Evolutionary conservation across 2,329 filamentous ascomycete species (phyloP).

Genomic region (Cordyceps cateniannulata): DNA sequence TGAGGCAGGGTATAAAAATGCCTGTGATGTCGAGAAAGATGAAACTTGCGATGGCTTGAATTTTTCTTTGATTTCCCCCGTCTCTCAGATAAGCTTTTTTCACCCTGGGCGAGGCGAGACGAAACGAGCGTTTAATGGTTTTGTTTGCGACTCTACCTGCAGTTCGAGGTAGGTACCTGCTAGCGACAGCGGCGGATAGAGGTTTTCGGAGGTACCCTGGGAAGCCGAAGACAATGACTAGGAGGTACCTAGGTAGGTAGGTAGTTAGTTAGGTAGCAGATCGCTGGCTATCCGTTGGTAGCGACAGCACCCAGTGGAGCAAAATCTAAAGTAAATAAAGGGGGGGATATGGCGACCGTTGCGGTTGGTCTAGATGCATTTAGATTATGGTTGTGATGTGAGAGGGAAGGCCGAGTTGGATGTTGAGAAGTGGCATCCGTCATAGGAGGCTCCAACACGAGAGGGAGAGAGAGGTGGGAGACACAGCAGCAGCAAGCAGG

Average conservation of each 20-base stretch:
- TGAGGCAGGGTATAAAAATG: not conserved
- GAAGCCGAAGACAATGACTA: too few relatives aligned
- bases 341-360: not conserved
- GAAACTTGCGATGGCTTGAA: not conserved
- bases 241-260: too few relatives aligned
- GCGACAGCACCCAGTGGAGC: not conserved
- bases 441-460: too few relatives aligned
- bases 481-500: too few relatives aligned
- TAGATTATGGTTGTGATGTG: not conserved
- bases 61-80: not conserved
- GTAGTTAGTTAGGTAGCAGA: not conserved
- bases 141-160: constrained; percentile 7
- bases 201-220: not conserved
- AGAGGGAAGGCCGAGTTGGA: not conserved
- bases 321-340: not conserved
- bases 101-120: not conserved
- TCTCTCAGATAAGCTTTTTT: not conserved
- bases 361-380: not conserved
- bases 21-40: not conserved
- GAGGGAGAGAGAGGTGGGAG: too few relatives aligned
- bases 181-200: not conserved
- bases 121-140: not conserved
- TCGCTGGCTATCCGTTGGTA: not conserved
- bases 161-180: not conserved
- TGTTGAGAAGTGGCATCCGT: not conserved